phyloP scores from a whole-genome alignment of 2,329 filamentous ascomycete species.

The Trichoderma arundinaceum region DNA sequence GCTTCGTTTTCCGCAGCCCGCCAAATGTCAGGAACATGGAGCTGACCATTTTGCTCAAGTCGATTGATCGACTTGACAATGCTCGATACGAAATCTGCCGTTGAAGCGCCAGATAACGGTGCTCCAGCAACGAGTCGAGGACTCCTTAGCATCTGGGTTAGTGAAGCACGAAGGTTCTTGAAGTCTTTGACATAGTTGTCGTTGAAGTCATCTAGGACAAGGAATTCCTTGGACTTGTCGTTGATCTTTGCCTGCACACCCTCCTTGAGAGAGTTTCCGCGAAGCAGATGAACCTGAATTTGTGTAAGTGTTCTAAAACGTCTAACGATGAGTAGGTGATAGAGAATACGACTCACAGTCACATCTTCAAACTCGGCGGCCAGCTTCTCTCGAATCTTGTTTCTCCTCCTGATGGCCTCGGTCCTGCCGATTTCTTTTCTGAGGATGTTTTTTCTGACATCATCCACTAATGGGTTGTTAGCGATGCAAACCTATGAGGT shows the following conservation, averaged over 20 bases:
- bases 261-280: constrained; percentile 26
- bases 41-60: constrained; percentile 24
- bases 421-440: constrained; percentile 27
- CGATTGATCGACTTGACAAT: constrained; percentile 28
- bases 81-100: constrained; percentile 25
- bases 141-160: constrained; percentile 19
- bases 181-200: constrained; percentile 28
- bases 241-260: constrained; percentile 24
- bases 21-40: constrained; percentile 26
- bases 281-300: constrained; percentile 17
- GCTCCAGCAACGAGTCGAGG: constrained; percentile 25
- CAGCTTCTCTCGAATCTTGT: constrained; percentile 29
- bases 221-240: constrained; percentile 25
- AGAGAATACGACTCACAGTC: constrained; percentile 11
- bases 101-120: constrained; percentile 14
- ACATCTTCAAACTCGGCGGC: constrained; percentile 25
- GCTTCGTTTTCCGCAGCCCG: constrained; percentile 25
- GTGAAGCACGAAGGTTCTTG: constrained; percentile 18
- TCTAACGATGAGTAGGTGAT: no score
- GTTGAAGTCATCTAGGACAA: constrained; percentile 24
- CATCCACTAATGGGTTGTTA: constrained; percentile 21
- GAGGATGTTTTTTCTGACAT: constrained; percentile 27
- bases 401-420: constrained; percentile 25
- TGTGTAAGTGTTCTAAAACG: no score
- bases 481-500: not conserved